Evolutionary conservation across 106 monocot genomes (phyloP).

Genomic region (Triglochin maritima): DNA sequence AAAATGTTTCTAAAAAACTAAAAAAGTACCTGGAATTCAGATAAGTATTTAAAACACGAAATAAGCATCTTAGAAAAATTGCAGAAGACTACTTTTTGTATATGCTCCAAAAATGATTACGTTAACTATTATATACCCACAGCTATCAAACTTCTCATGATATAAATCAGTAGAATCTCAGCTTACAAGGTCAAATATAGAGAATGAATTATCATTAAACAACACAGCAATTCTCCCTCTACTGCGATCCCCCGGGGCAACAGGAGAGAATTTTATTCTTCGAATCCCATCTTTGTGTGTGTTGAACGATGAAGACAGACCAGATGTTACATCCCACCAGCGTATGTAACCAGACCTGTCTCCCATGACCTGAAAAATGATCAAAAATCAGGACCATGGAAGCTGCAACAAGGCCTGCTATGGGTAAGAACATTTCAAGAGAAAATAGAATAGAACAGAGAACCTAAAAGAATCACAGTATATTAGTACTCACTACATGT

Average conservation of each 20-base stretch:
- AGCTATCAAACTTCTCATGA: too few relatives aligned
- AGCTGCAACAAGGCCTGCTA: background rate
- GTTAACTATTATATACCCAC: too few relatives aligned
- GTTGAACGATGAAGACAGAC: conserved; percentile 89
- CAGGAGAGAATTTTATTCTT: conserved; percentile 98
- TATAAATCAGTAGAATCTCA: background rate
- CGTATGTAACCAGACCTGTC: conserved; percentile 92
- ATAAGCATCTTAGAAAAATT: too few relatives aligned
- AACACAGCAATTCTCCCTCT: conserved; percentile 96
- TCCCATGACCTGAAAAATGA: conserved; percentile 76
- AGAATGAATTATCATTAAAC: conserved; percentile 93
- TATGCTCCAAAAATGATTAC: too few relatives aligned
- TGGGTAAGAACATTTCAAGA: too few relatives aligned
- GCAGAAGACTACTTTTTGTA: too few relatives aligned
- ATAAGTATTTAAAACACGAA: too few relatives aligned
- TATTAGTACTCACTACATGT: conserved; percentile 67
- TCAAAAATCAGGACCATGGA: background rate
- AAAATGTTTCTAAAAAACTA: too few relatives aligned
- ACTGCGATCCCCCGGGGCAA: conserved; percentile 84
- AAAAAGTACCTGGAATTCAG: too few relatives aligned
- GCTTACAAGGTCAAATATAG: conserved; percentile 98
- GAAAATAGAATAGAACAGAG: too few relatives aligned
- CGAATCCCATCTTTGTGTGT: conserved; percentile 95
- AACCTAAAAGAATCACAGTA: too few relatives aligned
- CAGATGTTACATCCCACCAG: conserved; percentile 99